Evolutionary conservation across 2,329 filamentous ascomycete species (phyloP), one percentile per base, ranked within the genome.

Genomic region (Nemania serpens): DNA sequence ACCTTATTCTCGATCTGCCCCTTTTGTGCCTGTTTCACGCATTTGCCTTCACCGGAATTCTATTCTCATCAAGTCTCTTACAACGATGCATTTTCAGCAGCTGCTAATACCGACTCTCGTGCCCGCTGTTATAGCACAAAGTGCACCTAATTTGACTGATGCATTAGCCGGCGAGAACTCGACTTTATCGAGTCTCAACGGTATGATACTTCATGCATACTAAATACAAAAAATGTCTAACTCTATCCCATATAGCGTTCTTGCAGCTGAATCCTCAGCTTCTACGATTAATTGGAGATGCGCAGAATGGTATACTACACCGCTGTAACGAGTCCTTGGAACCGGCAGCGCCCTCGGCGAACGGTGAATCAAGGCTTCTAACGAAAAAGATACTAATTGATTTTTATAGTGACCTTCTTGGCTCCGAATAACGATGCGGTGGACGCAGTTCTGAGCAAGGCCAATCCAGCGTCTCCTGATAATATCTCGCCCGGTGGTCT

Each of bases 351-450:
- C 25, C 25, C 25, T 29, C 25, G 25, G 11, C 15, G 3, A 39
- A n/a, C 15, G 11, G 36, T 10, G 11, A 13, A 39, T 13, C 36
- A 3, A 39, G 4, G 15, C 15, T 3, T 34, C 41, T n/a, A 12
- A 36, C 9, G 18, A 20, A 55, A 13, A 42, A 20, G 17, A 36
- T 4, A 43, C 34, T 53, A 25, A 58, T 42, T 3, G 22, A 48
- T 20, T 15, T 39, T 12, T 15, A 18, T n/a, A 62, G 59, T 88
- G 59, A 88, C 86, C 6, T 74, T 87, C 39, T 77, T 88, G 5
- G 84, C 85, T 0, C 84, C 84, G 0, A 81, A 76, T 69, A 85
- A 87, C 68, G 69, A 78, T 11, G 84, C 83, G 0, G 65, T 81
- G 29, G 75, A 75, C 39, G 72, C 69, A 6, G 63, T 78, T 1